Conservation (phyloP, 192 early-diverging fungal species). For the Borealophlyctis nickersoniae region DNA sequence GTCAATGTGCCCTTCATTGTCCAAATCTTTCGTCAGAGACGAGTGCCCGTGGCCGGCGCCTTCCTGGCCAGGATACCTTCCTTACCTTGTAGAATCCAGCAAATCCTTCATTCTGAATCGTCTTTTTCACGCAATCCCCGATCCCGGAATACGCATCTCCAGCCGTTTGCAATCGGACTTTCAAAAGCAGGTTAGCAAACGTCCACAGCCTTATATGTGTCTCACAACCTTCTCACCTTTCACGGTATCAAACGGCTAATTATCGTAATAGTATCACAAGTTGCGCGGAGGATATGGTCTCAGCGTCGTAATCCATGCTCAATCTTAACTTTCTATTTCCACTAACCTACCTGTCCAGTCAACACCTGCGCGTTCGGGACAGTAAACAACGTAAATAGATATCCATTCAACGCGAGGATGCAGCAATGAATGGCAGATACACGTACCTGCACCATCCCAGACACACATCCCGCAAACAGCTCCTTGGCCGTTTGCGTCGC, state of each 20-base stretch:
- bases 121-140: constrained; percentile 86
- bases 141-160: constrained; percentile 77
- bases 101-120: constrained; percentile 71
- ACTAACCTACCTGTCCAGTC: constrained; percentile 36
- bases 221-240: too few relatives aligned
- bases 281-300: neutral
- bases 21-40: too few relatives aligned
- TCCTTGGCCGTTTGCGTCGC: constrained; percentile 50
- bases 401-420: neutral
- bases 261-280: constrained; percentile 15
- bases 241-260: constrained; percentile 46
- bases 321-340: too few relatives aligned
- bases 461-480: constrained; percentile 52
- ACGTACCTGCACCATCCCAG: constrained; percentile 46
- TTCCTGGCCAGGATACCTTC: neutral
- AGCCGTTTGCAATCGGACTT: constrained; percentile 88
- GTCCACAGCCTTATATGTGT: too few relatives aligned
- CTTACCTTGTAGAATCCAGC: constrained; percentile 69
- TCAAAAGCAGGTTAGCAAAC: too few relatives aligned
- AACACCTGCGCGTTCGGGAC: constrained; percentile 28
- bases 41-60: neutral
- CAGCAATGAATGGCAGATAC: neutral
- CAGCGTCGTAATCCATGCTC: too few relatives aligned
- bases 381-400: neutral
- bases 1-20: constrained; percentile 74